Evolutionary conservation across 176 grass and related monocot species (phyloP).

Genomic region (Musa beccarii): DNA sequence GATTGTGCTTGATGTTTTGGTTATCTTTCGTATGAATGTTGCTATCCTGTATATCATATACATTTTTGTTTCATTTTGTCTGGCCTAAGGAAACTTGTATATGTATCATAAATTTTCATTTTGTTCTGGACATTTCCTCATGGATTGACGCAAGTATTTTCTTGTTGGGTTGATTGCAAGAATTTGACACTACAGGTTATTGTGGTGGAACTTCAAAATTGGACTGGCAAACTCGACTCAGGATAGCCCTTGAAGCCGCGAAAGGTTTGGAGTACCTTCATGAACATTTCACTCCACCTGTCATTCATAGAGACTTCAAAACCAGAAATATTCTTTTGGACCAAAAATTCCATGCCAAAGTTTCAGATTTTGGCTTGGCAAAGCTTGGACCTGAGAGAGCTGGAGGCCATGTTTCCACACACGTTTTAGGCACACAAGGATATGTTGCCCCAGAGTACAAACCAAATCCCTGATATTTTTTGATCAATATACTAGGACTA

Average conservation of each 20-base stretch:
- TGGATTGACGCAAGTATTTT: background rate
- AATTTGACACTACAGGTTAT: slow-evolving; percentile 35
- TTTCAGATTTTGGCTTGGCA: slow-evolving; percentile 89
- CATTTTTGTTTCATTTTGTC: no score
- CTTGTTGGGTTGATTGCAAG: slow-evolving; percentile 3
- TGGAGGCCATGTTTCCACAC: slow-evolving; percentile 79
- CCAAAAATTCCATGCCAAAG: slow-evolving; percentile 72
- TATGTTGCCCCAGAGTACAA: slow-evolving; percentile 91
- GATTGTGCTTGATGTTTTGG: no score
- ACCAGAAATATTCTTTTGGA: slow-evolving; percentile 92
- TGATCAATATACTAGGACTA: background rate
- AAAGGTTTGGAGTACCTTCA: slow-evolving; percentile 94
- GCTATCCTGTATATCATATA: no score
- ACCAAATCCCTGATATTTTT: slow-evolving; percentile 9
- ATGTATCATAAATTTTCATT: no score
- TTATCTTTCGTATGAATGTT: no score
- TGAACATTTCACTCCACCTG: slow-evolving; percentile 63
- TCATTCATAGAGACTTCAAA: slow-evolving; percentile 94
- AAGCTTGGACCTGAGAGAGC: slow-evolving; percentile 87
- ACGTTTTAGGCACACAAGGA: slow-evolving; percentile 79
- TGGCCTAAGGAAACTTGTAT: no score
- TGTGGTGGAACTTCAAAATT: slow-evolving; percentile 63
- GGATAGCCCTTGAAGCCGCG: slow-evolving; percentile 86
- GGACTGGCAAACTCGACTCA: slow-evolving; percentile 74
- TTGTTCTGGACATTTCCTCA: background rate